Evolutionary conservation across 148 eudicot species (phyloP), one percentile per base, ranked within the genome.

Genomic region (Chenopodium formosanum): DNA sequence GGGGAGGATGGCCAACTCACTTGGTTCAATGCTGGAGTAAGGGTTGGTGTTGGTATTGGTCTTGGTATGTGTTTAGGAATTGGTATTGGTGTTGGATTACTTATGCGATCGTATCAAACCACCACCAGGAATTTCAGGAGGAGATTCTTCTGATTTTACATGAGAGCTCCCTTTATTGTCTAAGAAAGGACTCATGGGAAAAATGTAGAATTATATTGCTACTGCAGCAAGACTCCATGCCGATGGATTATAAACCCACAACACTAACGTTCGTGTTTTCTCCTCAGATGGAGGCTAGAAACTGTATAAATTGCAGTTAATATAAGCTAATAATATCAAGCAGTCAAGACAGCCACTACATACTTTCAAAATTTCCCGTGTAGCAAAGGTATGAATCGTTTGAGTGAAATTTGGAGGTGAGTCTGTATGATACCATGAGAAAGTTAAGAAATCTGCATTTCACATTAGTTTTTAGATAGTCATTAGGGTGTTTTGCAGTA

Each of bases 41-140:
- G 91, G 77, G 91, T 89, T 50, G 91, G 91, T 62, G 91, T 89
- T 22, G 91, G 91, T 16, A 89, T 89, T 66, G 90, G 91, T 34
- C 90, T 89, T 32, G 91, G 91, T 69, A 86, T 89, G 90, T 89
- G 91, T 80, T 75, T 89, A 47, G 91, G 91, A 5, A 65, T 88
- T n/a, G 91, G 91, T 12, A 83, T 89, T 81, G 91, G 91, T 82
- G 90, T 89, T 62, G 91, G 91, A 73, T 82, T 89, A 32, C 86
- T 89, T 22, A 87, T 89, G 91, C 91, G 89, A 67, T 87, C 91
- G 0, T 89, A 89, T 84, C 89, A 89, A 83, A 84, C 91, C 76
- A 87, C 91, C 71, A 85, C 89, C 56, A 70, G 88, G 63, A 89
- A 66, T 77, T 85, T 89, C 31, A 89, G 86, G 84, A 80, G 89